phyloP scores from a whole-genome alignment of 1,139 yeast species.

The Fermentozyma sake region DNA sequence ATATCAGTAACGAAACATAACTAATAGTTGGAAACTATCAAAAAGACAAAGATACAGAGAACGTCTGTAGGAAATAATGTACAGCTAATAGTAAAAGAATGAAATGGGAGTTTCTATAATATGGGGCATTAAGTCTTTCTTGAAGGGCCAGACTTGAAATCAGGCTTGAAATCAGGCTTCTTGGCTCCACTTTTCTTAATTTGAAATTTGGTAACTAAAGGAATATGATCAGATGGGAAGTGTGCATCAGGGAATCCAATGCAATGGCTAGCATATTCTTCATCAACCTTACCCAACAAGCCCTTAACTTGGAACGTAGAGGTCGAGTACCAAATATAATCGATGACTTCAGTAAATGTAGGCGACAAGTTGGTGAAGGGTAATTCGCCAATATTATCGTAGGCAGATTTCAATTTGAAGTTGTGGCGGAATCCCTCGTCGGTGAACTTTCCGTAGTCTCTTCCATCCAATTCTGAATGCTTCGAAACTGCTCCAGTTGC shows the following conservation, averaged over 20 bases:
- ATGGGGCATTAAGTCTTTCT: constrained; percentile 37
- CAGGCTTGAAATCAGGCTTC: constrained; percentile 48
- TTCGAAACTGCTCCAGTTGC: constrained; percentile 70
- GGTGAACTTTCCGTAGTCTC: constrained; percentile 89
- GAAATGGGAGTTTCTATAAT: background rate
- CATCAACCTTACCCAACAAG: constrained; percentile 78
- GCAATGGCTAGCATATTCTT: constrained; percentile 65
- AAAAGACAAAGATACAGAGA: too few species aligned
- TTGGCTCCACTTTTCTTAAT: constrained; percentile 46
- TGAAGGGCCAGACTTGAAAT: constrained; percentile 47
- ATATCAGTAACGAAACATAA: too few species aligned
- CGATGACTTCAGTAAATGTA: constrained; percentile 86
- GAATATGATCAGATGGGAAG: constrained; percentile 92
- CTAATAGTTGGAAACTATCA: too few species aligned
- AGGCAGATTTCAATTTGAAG: constrained; percentile 80
- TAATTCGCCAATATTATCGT: constrained; percentile 78
- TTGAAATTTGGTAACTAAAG: constrained; percentile 73
- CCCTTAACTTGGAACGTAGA: constrained; percentile 77
- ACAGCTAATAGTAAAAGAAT: too few species aligned
- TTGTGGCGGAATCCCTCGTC: constrained; percentile 83
- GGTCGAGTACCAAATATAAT: constrained; percentile 92
- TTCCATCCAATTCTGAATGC: constrained; percentile 78
- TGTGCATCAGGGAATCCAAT: constrained; percentile 94
- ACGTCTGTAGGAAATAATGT: background rate
- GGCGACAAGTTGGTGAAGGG: constrained; percentile 96